Percentiles rank a stretch among this genome's conserved stretches.
Evolutionary conservation across 306 rosid genomes (phyloP).

Genomic region (Notholithocarpus densiflorus): DNA sequence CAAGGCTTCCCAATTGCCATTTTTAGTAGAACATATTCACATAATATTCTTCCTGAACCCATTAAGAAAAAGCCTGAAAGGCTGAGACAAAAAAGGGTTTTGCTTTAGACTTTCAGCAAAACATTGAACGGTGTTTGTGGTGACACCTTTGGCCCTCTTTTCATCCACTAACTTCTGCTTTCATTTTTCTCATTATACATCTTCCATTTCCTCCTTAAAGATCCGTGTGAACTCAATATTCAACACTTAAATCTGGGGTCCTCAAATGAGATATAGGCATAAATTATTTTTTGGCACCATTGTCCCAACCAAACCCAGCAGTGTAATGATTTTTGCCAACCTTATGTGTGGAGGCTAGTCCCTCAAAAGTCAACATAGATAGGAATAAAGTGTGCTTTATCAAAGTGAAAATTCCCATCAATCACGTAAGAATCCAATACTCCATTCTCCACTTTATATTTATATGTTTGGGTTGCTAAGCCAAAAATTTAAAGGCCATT

Average conservation of each 20-base stretch:
- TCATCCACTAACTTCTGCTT: background rate
- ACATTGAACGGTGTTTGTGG: background rate
- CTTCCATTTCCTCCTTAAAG: background rate
- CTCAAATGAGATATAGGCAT: background rate
- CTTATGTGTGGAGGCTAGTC: conserved; percentile 34
- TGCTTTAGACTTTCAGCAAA: background rate
- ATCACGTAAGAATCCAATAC: conserved; percentile 47
- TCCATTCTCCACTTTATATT: background rate
- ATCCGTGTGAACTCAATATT: background rate
- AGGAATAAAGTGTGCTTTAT: conserved; percentile 33
- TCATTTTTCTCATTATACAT: background rate
- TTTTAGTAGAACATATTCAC: no score
- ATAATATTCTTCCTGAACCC: no score
- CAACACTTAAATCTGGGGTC: conserved; percentile 6
- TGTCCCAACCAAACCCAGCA: conserved; percentile 8
- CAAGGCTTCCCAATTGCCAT: no score
- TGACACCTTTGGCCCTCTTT: background rate
- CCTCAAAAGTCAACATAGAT: conserved; percentile 16
- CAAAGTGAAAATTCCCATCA: conserved; percentile 22
- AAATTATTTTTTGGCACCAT: background rate
- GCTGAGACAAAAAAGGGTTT: background rate
- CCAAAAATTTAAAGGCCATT: background rate
- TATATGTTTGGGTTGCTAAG: background rate
- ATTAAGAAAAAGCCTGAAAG: background rate
- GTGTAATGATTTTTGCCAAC: conserved; percentile 37